A percentile compares a stretch with the other conserved stretches of the same genome.
Conservation (phyloP, 73 alveolate genomes). For the Paraurostyla sp. region DNA sequence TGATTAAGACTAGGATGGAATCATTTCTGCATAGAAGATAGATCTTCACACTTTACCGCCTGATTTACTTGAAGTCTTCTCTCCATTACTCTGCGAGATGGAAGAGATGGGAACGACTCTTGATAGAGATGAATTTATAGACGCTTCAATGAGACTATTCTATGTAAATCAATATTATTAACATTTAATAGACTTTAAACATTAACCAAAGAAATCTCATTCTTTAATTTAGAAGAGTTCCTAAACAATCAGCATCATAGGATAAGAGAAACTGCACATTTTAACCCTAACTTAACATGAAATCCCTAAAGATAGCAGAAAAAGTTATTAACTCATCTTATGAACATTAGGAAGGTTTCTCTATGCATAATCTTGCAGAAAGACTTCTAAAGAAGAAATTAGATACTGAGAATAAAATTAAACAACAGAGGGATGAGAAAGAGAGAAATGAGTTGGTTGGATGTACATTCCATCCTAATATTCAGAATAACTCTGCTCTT, state of each 20-base stretch:
- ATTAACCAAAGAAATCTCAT: background rate
- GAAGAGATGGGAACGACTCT: slow-evolving; percentile 52
- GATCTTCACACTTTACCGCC: slow-evolving; percentile 28
- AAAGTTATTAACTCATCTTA: background rate
- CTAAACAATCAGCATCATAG: background rate
- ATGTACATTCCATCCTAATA: slow-evolving; percentile 41
- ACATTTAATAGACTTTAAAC: background rate
- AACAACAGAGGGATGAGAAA: background rate
- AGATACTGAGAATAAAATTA: slow-evolving; percentile 19
- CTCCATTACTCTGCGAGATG: slow-evolving; percentile 53
- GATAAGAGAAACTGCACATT: background rate
- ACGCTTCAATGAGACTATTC: slow-evolving; percentile 38
- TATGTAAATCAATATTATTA: background rate
- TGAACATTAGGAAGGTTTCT: background rate
- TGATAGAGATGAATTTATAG: slow-evolving; percentile 53
- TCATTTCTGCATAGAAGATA: slow-evolving; percentile 10
- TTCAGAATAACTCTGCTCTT: too few relatives aligned
- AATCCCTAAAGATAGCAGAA: slow-evolving; percentile 2
- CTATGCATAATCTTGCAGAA: background rate
- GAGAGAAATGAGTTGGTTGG: slow-evolving; percentile 23
- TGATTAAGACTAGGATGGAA: slow-evolving; percentile 47
- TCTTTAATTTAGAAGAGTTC: slow-evolving; percentile 15
- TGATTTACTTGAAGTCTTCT: slow-evolving; percentile 12
- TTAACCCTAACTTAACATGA: background rate
- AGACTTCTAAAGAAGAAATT: background rate